These are phyloP conservation scores for Theobroma cacao DNA, from an alignment of 345 rosid genomes.

Conservation along the genomic window DNA sequence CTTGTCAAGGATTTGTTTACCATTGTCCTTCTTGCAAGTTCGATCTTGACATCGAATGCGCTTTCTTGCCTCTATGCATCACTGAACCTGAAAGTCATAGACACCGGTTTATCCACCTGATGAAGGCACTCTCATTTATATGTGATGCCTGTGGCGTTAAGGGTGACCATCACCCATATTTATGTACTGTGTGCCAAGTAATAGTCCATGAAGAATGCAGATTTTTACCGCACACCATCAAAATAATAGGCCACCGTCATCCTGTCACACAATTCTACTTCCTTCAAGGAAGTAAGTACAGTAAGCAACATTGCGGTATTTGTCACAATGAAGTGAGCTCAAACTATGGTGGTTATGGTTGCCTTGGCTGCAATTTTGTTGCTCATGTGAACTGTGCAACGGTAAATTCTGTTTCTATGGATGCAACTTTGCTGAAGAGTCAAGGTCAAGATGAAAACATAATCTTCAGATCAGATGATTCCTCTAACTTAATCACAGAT, in stretches of 20 bases:
- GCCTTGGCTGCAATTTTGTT: background rate
- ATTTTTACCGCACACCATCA: background rate
- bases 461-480: background rate
- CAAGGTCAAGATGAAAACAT: background rate
- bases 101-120: slow-evolving; percentile 1
- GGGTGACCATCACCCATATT: background rate
- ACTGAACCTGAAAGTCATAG: background rate
- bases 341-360: slow-evolving; percentile 11
- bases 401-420: background rate
- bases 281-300: background rate
- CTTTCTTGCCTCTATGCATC: background rate
- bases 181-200: background rate
- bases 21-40: slow-evolving; percentile 3
- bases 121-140: background rate
- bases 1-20: slow-evolving; percentile 3
- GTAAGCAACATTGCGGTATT: background rate
- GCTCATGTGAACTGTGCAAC: slow-evolving; percentile 1
- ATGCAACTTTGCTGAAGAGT: background rate
- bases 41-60: slow-evolving; percentile 1
- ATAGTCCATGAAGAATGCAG: slow-evolving; percentile 6
- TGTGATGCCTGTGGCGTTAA: background rate
- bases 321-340: background rate
- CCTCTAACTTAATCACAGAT: background rate
- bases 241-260: background rate
- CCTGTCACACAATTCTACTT: background rate